A percentile compares a stretch with the other conserved stretches of the same genome.
Evolutionary conservation across 768 basidiomycete species (phyloP).

Genomic region (Lyophyllum atratum): DNA sequence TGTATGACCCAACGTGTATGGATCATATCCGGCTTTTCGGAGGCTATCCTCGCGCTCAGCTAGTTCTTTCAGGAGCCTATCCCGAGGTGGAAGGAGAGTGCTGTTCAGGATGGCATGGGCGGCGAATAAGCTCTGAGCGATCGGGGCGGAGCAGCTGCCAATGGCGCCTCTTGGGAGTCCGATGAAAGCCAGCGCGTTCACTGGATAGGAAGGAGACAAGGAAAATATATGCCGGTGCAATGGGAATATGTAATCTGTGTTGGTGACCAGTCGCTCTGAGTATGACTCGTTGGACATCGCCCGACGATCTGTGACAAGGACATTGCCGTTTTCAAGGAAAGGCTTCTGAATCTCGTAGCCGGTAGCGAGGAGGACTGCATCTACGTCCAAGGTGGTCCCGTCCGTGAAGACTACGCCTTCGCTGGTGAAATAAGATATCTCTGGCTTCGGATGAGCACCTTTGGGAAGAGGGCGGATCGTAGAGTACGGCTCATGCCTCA

Average conservation of each 20-base stretch:
- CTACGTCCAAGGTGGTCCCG: constrained; percentile 42
- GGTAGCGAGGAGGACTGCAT: constrained; percentile 52
- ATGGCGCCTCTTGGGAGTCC: constrained; percentile 47
- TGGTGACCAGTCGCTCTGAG: constrained; percentile 39
- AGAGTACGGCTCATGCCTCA: constrained; percentile 27
- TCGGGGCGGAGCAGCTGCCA: constrained; percentile 48
- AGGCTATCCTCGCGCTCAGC: constrained; percentile 40
- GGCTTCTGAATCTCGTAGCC: constrained; percentile 57
- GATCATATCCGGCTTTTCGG: constrained; percentile 46
- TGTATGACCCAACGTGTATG: constrained; percentile 49
- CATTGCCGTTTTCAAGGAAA: constrained; percentile 37
- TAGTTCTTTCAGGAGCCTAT: constrained; percentile 40
- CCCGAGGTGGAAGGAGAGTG: constrained; percentile 40
- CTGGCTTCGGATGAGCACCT: constrained; percentile 38
- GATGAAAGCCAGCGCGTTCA: constrained; percentile 56
- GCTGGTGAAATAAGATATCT: constrained; percentile 49
- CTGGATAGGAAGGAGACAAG: constrained; percentile 46
- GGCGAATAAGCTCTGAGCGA: constrained; percentile 51
- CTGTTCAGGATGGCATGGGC: constrained; percentile 46
- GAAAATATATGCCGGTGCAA: constrained; percentile 56
- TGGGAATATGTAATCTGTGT: constrained; percentile 56
- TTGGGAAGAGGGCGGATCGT: constrained; percentile 18
- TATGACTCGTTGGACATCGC: constrained; percentile 27
- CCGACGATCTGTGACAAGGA: constrained; percentile 29
- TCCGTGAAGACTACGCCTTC: constrained; percentile 49